These are phyloP conservation scores for Cladosporium phlei DNA, from an alignment of 2,329 filamentous ascomycete genomes.

Conservation along the genomic window DNA sequence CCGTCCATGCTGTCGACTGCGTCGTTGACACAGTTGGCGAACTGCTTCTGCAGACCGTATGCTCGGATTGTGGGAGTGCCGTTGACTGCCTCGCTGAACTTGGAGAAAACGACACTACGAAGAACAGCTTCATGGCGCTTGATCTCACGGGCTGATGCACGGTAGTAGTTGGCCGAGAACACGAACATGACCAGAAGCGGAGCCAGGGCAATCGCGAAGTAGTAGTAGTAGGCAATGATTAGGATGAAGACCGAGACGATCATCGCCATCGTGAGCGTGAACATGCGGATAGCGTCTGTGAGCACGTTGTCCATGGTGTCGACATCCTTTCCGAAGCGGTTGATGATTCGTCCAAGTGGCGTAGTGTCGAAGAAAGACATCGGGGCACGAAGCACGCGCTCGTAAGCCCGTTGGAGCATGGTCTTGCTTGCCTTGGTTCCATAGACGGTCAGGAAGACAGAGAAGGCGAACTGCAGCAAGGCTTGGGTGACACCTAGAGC, in stretches of 20 bases:
- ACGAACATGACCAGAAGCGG: conserved; percentile 73
- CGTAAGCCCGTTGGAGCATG: conserved; percentile 77
- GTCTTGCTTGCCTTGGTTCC: conserved; percentile 77
- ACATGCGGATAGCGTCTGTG: conserved; percentile 87
- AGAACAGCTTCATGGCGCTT: conserved; percentile 91
- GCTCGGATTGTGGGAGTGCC: conserved; percentile 83
- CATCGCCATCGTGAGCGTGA: conserved; percentile 77
- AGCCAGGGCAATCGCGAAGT: conserved; percentile 67
- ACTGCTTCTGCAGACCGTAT: conserved; percentile 75
- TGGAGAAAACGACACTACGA: conserved; percentile 81
- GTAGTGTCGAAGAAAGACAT: conserved; percentile 97
- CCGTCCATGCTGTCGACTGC: conserved; percentile 88
- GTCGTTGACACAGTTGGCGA: conserved; percentile 62
- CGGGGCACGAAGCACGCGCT: conserved; percentile 63
- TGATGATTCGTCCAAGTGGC: conserved; percentile 88
- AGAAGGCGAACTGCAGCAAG: conserved; percentile 73
- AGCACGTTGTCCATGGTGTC: conserved; percentile 95
- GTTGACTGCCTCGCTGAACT: conserved; percentile 82
- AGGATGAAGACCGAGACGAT: conserved; percentile 79
- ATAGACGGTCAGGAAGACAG: conserved; percentile 69
- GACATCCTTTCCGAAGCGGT: conserved; percentile 91
- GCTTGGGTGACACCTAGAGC: conserved; percentile 68
- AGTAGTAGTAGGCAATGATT: conserved; percentile 94
- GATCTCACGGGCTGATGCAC: conserved; percentile 84
- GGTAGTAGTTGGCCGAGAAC: conserved; percentile 80